Conservation (phyloP, 257 asterid species). For the Thymus quinquecostatus region DNA sequence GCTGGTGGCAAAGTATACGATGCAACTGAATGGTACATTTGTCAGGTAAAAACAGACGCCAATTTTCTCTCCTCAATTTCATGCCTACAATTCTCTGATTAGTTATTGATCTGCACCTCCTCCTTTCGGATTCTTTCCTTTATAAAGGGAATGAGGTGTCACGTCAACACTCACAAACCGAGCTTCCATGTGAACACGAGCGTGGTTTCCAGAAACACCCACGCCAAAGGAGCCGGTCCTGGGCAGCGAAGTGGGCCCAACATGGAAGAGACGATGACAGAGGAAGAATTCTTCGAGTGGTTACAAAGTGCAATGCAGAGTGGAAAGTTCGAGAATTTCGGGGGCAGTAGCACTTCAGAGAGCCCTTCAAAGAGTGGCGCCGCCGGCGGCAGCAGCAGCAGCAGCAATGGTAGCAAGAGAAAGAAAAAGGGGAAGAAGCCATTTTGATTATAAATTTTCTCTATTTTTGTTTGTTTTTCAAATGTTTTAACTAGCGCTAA, state of each 20-base stretch:
- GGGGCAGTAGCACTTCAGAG: constrained; percentile 47
- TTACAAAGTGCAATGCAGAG: constrained; percentile 73
- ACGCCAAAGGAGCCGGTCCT: constrained; percentile 53
- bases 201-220: constrained; percentile 55
- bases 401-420: constrained; percentile 53
- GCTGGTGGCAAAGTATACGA: constrained; percentile 85
- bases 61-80: not conserved
- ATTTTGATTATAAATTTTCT: constrained; percentile 39
- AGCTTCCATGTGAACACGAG: constrained; percentile 86
- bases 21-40: constrained; percentile 93
- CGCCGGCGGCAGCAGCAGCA: constrained; percentile 30
- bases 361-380: constrained; percentile 49
- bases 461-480: not conserved
- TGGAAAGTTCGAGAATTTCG: constrained; percentile 64
- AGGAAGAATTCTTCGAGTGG: constrained; percentile 91
- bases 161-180: constrained; percentile 85
- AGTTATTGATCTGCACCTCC: constrained; percentile 11
- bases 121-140: not conserved
- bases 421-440: constrained; percentile 89
- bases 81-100: not conserved
- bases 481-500: constrained; percentile 30
- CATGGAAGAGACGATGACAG: constrained; percentile 76
- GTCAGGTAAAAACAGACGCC: constrained; percentile 65
- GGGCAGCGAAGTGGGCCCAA: constrained; percentile 72
- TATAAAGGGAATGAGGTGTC: constrained; percentile 85